Base-by-base conservation (phyloP, 2,329 filamentous ascomycete genomes). In the Diaporthe velutina region DNA sequence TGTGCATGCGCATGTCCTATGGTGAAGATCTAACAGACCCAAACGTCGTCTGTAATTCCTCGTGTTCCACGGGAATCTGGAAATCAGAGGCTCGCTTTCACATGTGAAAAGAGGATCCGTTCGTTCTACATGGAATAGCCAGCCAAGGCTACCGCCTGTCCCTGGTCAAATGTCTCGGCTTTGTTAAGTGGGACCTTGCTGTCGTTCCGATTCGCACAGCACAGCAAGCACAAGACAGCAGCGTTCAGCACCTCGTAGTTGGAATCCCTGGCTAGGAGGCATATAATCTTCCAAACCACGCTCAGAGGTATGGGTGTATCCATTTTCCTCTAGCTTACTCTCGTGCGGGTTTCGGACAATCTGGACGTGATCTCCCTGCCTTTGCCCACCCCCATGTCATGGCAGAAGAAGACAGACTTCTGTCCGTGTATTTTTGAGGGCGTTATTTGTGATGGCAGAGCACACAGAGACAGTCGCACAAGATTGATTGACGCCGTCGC, bases 401-500 rank as follows among this genome's bases (percentile, higher is more conserved):
- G 4, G n/a, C 10, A 28, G 12, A 42, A 17, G 13, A 17, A 9
- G 2, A 17, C 15, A 35, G 2, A 9, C n/a, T 42, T 22, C 38
- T 13, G 58, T 8, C n/a, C 58, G 22, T 28, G 6, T 22, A 17
- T n/a, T 45, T 33, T 19, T 15, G 4, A n/a, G 4, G 19, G 40
- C 25, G 15, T 64, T 30, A 4, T 33, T 48, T 30, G 40, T 15
- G 45, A 40, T 48, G 60, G 40, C 17, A 50, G 61, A 66, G 28
- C 61, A 50, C 28, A 48, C 61, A 17, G 28, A 28, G 28, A 15
- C n/a, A 30, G 19, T 48, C 28, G 30, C 45, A 35, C 61, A 50
- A 35, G 10, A 66, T 66, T 48, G 28, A 66, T 66, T 66, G 61
- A 45, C 61, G 45, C 42, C 28, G 28, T 66, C 50, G 54, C 42